Conservation (phyloP, 352 stramenopile species). For the Phytopythium boreale region DNA sequence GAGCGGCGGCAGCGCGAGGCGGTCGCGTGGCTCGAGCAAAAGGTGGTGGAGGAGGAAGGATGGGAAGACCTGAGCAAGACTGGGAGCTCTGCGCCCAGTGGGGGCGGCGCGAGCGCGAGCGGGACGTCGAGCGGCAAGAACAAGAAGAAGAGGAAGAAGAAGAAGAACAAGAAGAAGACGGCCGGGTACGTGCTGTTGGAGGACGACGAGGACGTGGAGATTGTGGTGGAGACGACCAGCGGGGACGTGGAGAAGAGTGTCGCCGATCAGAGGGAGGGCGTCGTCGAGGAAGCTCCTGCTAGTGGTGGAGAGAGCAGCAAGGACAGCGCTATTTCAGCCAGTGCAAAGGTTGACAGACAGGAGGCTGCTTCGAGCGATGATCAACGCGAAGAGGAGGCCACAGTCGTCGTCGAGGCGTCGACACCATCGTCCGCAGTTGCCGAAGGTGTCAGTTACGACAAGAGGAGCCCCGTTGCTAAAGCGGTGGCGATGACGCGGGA, state of each 20-base stretch:
- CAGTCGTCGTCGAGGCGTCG: neutral
- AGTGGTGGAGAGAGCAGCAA: neutral
- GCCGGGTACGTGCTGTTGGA: slow-evolving; percentile 39
- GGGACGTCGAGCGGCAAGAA: slow-evolving; percentile 27
- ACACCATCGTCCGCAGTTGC: too few species aligned
- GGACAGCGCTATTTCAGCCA: neutral
- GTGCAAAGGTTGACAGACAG: neutral
- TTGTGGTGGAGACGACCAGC: slow-evolving; percentile 8
- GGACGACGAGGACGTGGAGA: slow-evolving; percentile 33
- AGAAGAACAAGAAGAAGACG: slow-evolving; percentile 45
- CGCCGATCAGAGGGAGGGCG: too few species aligned
- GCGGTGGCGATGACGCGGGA: slow-evolving; percentile 49
- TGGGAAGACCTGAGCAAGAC: slow-evolving; percentile 16
- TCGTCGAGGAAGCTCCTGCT: neutral
- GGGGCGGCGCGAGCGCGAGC: slow-evolving; percentile 15
- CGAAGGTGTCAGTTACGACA: neutral
- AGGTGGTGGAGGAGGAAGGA: slow-evolving; percentile 26
- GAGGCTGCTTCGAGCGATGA: neutral
- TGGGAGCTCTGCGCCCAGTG: slow-evolving; percentile 10
- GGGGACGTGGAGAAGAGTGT: neutral
- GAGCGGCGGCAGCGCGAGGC: slow-evolving; percentile 45
- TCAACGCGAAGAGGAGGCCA: neutral
- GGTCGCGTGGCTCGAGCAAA: slow-evolving; percentile 49
- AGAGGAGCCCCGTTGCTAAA: neutral
- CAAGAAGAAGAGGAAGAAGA: slow-evolving; percentile 78